Base-by-base conservation (phyloP, 495 filamentous ascomycete species). In the Xylaria castorea region DNA sequence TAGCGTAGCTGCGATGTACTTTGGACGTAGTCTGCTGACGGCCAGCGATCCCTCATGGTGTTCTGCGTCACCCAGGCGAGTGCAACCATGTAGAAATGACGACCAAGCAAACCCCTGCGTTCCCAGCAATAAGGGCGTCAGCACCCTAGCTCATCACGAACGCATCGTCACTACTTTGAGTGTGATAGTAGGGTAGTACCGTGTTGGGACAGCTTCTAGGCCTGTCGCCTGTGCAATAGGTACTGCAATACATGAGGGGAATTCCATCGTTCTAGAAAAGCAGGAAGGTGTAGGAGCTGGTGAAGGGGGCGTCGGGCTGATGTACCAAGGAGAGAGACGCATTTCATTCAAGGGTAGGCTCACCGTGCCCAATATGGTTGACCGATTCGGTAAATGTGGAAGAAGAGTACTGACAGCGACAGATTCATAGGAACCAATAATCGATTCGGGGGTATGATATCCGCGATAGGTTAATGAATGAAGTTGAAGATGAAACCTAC, bases 1-100 rank as follows among this genome's bases (percentile, higher is more conserved):
- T 44, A 16, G 27, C 61, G 36, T 42, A 68, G 50, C 66, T 57
- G 66, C 32, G 50, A 68, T 50, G 48, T 68, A 50, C 66, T 68
- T 50, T 55, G 27, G 12, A 36, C 32, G 20, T 42, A 42, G 50
- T 27, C 50, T 68, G 66, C 48, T 68, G 66, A 68, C 66, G 48
- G 16, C 34, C 50, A 55, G 27, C 34, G 20, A 55, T 57, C 50
- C 66, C 30, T 50, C 32, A 57, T 55, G 32, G 50, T 42, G 30
- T 57, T 57, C 66, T 68, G 66, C 66, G 50, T 55, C 66, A 68
- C 30, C 25, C 63, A 50, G 64, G 36, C 50, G 48, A 57, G 66
- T 55, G 66, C 50, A 68, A 68, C 66, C 48, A 57, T 34, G 30
- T 40, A 57, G 20, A 32, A 50, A 57, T 55, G 66, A 51, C 34